Evolutionary conservation across 192 early-diverging fungal genomes (phyloP), one percentile per base, ranked within the genome.

Genomic region (Pilobolus umbonatus): DNA sequence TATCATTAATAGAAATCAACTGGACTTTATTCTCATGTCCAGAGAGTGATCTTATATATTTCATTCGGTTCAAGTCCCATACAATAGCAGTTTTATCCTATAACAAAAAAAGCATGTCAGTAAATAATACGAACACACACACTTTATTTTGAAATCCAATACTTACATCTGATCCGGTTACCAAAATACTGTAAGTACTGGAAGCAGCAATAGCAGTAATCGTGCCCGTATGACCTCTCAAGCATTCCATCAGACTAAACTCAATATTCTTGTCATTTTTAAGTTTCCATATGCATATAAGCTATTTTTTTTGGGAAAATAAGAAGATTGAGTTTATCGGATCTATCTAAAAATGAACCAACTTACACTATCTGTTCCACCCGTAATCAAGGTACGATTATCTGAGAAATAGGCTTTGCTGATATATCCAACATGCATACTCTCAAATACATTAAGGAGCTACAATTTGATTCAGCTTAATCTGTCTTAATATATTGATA

Each of bases 41-140:
- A 15, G 57, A 55, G 1, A 86, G 47, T 15, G 78, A 75, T n/a
- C 79, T 70, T 25, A 86, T 81, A 59, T 83, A 86, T 25, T 75
- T 79, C 63, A 74, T 66, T 49, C 84, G 71, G 30, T 86, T 86
- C 38, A 86, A 57, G 64, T 86, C 84, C 84, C 84, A 86, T 7
- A 86, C 54, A 48, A 86, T 79, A 8, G 72, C 78, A 21, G 76
- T 80, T 60, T 77, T 75, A 62, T 86, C 84, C 73, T 86, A 46
- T 12, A 50, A 61, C 35, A 39, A 25, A 44, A 56, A 52, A 26
- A 54, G 46, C 21, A 7, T 52, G n/a, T n/a, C n/a, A n/a, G n/a
- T n/a, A n/a, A n/a, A n/a, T n/a, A n/a, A n/a, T n/a, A n/a, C n/a
- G n/a, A 34, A 17, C 15, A 38, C 10, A 22, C 15, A 36, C 22